Evolutionary conservation across 2,329 filamentous ascomycete genomes (phyloP).

Genomic region (Paraphoma sp.): DNA sequence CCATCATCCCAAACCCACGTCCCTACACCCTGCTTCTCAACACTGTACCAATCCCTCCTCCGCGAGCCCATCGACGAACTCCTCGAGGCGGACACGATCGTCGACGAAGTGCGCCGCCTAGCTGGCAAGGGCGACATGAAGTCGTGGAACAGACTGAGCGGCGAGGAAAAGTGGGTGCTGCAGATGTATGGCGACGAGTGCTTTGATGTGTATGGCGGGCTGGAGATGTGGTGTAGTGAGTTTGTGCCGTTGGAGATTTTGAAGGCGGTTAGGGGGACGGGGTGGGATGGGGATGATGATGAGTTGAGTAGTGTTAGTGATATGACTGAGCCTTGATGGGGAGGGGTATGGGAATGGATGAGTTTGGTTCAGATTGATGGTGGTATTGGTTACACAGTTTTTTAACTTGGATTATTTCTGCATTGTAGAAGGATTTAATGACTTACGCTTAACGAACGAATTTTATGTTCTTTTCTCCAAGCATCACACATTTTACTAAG

Average conservation of each 20-base stretch:
- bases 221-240: conserved; percentile 33
- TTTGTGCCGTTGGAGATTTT: conserved; percentile 36
- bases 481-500: too few relatives aligned
- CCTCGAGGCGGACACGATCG: conserved; percentile 7
- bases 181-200: conserved; percentile 39
- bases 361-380: not conserved
- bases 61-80: conserved; percentile 15
- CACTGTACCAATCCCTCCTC: too few relatives aligned
- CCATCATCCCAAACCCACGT: not conserved
- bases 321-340: not conserved
- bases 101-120: conserved; percentile 11
- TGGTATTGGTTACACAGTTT: not conserved
- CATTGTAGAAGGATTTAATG: too few relatives aligned
- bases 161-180: conserved; percentile 35
- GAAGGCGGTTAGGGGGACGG: conserved; percentile 25
- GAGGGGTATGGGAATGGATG: not conserved
- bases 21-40: conserved; percentile 22
- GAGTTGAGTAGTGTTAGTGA: conserved; percentile 5
- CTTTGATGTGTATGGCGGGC: conserved; percentile 31
- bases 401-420: too few relatives aligned
- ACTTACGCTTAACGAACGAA: too few relatives aligned
- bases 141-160: conserved; percentile 13
- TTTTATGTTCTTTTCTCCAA: too few relatives aligned
- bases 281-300: conserved; percentile 17
- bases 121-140: conserved; percentile 10